These are phyloP conservation scores for Lachnellula willkommii DNA, from an alignment of 2,329 filamentous ascomycete genomes.

Conservation along the genomic window DNA sequence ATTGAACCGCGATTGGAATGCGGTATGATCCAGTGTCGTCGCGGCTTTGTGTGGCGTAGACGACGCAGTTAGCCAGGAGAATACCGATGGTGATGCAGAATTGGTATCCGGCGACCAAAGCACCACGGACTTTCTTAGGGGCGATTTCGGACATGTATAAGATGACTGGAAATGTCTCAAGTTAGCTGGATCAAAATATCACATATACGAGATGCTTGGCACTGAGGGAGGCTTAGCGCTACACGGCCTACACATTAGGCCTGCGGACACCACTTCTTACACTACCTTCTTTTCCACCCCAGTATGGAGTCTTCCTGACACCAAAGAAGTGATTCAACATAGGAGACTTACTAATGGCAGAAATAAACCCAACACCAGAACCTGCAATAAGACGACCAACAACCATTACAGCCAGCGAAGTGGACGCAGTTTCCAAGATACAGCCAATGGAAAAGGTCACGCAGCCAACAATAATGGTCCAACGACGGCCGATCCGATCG, in stretches of 20 bases:
- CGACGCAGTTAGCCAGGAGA: slow-evolving; percentile 67
- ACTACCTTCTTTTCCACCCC: slow-evolving; percentile 17
- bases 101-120: slow-evolving; percentile 76
- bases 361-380: slow-evolving; percentile 75
- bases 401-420: slow-evolving; percentile 42
- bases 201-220: no score
- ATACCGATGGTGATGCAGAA: slow-evolving; percentile 80
- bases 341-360: slow-evolving; percentile 52
- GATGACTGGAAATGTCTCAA: slow-evolving; percentile 43
- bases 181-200: no score
- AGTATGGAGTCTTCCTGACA: slow-evolving; percentile 34
- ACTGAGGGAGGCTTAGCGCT: not conserved
- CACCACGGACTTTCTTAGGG: slow-evolving; percentile 69
- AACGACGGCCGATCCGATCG: slow-evolving; percentile 65
- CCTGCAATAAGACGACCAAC: slow-evolving; percentile 69
- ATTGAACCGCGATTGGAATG: slow-evolving; percentile 75
- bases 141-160: slow-evolving; percentile 64
- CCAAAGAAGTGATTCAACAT: slow-evolving; percentile 51
- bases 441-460: slow-evolving; percentile 67
- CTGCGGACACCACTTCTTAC: no score
- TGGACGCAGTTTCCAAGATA: slow-evolving; percentile 58
- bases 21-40: slow-evolving; percentile 65
- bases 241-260: no score
- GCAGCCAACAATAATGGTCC: slow-evolving; percentile 53
- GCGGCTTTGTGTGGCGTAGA: slow-evolving; percentile 63